Base-by-base conservation (phyloP, 2,329 filamentous ascomycete species). In the Alternaria conjuncta region DNA sequence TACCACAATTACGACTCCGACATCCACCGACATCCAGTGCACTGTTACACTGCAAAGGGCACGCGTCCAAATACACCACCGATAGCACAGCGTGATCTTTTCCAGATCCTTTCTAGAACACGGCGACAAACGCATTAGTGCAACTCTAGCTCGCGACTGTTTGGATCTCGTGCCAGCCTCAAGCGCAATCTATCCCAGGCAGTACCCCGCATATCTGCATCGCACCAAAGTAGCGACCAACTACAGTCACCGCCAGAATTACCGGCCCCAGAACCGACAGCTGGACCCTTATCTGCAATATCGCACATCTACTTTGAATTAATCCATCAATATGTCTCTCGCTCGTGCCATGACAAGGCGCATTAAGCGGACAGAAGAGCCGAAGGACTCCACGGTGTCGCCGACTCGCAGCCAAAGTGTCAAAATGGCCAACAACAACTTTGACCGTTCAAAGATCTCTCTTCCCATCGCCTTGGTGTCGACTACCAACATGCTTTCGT, bases 401-500 rank as follows among this genome's bases (percentile, higher is more conserved):
- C 79, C 77, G 41, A 66, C 68, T 47, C 81, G 82, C 55, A 79
- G 79, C 70, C 80, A 81, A 63, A 84, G 81, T 73, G 86, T 85
- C 78, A 84, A 79, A 64, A 77, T 78, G 61, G 72, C 68, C 69
- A 76, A 70, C 70, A 68, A 81, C 76, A 80, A 85, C 75, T 80
- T 84, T 57, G 83, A 89, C 70, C 87, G 90, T 63, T 80, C 86
- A 78, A 90, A 94, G 83, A 99, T 99, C 78, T 99, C 96, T 1
- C 88, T 86, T 4, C 96, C 96, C 0, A 86, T 97, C 57, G 90
- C 94, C 80, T 86, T 99, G 67, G 85, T 97, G 53, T 96, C 96
- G 63, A 97, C 95, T 6, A 98, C 96, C 71, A 99, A 98, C 81
- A 93, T 96, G 87, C 90, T 97, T 58, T 94, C 93, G 8, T 97